Evolutionary conservation across 192 early-diverging fungal genomes (phyloP).

Genomic region (Coemansia sp.): DNA sequence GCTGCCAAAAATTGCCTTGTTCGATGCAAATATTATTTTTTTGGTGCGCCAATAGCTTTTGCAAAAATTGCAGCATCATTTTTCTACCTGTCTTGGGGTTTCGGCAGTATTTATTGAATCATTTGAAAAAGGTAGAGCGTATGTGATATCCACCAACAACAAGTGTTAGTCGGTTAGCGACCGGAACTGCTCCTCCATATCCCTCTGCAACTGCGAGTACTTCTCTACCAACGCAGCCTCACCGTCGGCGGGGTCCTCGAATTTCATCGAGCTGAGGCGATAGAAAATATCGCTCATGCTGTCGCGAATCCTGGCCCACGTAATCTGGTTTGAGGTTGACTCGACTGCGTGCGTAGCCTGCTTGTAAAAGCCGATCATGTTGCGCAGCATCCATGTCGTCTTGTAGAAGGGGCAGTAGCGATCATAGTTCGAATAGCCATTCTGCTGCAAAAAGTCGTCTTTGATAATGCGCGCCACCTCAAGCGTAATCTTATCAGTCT

Average conservation of each 20-base stretch:
- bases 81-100: no score
- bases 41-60: no score
- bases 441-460: conserved; percentile 99
- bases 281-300: conserved; percentile 90
- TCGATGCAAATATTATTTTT: no score
- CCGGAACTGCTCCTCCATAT: conserved; percentile 96
- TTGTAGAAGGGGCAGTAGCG: conserved; percentile 99
- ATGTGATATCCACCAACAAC: conserved; percentile 5
- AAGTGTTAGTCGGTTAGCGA: conserved; percentile 63
- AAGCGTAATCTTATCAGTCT: conserved; percentile 98
- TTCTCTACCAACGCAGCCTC: conserved; percentile 81
- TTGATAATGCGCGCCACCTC: conserved; percentile 98
- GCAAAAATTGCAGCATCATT: no score
- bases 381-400: conserved; percentile 96
- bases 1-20: no score
- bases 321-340: conserved; percentile 80
- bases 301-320: conserved; percentile 95
- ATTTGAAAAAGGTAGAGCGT: not conserved
- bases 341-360: conserved; percentile 94
- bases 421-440: conserved; percentile 98
- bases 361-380: conserved; percentile 97
- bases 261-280: conserved; percentile 99
- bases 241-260: conserved; percentile 98
- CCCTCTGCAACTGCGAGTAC: conserved; percentile 88
- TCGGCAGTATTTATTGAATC: not conserved